phyloP scores from a whole-genome alignment of 208 protist genomes.

The Leishmania martiniquensis region DNA sequence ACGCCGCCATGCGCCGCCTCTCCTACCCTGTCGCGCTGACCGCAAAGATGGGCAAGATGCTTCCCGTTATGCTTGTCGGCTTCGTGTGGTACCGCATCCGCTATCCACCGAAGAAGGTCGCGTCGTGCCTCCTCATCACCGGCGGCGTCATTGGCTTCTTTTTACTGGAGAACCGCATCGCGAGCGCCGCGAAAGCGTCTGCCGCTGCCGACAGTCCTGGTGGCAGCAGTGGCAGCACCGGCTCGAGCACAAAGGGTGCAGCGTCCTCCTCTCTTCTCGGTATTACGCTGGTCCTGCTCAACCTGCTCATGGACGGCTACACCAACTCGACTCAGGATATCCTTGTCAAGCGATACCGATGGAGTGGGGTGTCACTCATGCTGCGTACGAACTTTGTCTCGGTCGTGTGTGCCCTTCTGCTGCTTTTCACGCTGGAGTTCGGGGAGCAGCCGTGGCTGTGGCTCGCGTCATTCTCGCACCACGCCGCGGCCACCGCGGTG shows the following conservation, averaged over 20 bases:
- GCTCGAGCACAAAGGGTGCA: background rate
- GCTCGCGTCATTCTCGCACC: constrained; percentile 14
- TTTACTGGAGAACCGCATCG: constrained; percentile 40
- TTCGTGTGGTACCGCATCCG: constrained; percentile 68
- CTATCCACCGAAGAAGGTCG: constrained; percentile 61
- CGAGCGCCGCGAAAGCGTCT: background rate
- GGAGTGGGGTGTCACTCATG: constrained; percentile 72
- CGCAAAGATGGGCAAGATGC: constrained; percentile 90
- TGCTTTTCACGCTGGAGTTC: constrained; percentile 43
- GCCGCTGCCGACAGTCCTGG: background rate
- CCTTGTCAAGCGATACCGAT: constrained; percentile 60
- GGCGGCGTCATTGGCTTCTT: constrained; percentile 69
- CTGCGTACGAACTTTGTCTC: constrained; percentile 56
- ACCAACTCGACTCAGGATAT: constrained; percentile 87
- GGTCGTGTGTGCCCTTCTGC: constrained; percentile 32
- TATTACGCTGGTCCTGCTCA: constrained; percentile 57
- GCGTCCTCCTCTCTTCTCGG: constrained; percentile 33
- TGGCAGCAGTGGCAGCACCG: background rate
- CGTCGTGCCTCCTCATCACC: constrained; percentile 66
- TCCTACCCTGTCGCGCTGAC: constrained; percentile 81
- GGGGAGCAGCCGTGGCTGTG: constrained; percentile 34
- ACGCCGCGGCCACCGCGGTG: background rate
- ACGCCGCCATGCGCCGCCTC: constrained; percentile 79
- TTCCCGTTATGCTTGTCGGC: constrained; percentile 83
- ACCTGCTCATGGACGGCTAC: constrained; percentile 80